Percentiles rank a stretch among this genome's conserved stretches.
Evolutionary conservation across 805 yeast genomes (phyloP).

Genomic region (Hanseniaspora hatyaiensis): DNA sequence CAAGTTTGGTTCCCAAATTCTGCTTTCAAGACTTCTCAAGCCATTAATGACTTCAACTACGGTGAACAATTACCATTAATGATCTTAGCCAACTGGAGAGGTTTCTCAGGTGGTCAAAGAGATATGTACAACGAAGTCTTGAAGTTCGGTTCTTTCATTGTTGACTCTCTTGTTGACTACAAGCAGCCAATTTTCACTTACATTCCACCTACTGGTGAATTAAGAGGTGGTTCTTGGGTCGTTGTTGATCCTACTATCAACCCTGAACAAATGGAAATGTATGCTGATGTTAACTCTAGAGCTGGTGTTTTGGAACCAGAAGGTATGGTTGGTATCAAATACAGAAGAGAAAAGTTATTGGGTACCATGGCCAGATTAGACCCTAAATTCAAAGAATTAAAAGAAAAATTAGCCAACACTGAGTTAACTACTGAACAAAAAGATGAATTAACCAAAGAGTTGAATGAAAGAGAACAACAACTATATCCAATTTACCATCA

Average conservation of each 20-base stretch:
- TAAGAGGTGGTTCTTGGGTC: constrained; percentile 99
- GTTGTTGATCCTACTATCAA: constrained; percentile 98
- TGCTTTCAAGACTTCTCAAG: constrained; percentile 98
- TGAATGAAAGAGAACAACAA: constrained; percentile 65
- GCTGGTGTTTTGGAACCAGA: constrained; percentile 98
- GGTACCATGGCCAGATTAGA: constrained; percentile 90
- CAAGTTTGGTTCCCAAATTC: constrained; percentile 99
- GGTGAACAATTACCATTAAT: constrained; percentile 97
- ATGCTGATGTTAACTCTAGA: constrained; percentile 88
- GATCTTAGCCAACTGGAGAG: constrained; percentile 99
- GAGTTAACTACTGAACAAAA: constrained; percentile 53
- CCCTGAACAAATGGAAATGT: constrained; percentile 97
- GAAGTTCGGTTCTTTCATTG: constrained; percentile 93
- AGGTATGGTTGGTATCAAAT: constrained; percentile 98
- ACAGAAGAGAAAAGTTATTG: constrained; percentile 81
- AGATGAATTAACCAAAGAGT: constrained; percentile 48
- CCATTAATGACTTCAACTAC: constrained; percentile 89
- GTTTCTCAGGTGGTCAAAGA: constrained; percentile 99
- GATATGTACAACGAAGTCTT: constrained; percentile 98
- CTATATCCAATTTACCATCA: constrained; percentile 84
- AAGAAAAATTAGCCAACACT: constrained; percentile 44
- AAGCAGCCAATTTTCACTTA: constrained; percentile 94
- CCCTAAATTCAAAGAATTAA: constrained; percentile 55
- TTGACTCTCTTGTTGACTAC: constrained; percentile 90
- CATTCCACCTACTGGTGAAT: constrained; percentile 96